phyloP scores from a whole-genome alignment of 495 filamentous ascomycete species.

The Penicillium alfredii region DNA sequence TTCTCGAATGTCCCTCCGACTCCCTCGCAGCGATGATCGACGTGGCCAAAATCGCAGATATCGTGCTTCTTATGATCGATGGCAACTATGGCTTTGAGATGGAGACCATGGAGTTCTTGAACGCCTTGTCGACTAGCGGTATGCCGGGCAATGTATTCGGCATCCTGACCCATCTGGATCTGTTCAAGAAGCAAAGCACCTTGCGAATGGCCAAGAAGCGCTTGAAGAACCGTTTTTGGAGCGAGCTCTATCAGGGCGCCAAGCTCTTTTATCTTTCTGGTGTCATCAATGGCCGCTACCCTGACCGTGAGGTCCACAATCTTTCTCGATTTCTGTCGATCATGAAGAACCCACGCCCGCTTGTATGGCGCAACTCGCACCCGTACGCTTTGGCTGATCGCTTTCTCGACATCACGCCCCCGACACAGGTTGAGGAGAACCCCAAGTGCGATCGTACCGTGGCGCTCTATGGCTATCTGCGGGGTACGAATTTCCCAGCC shows the following conservation, averaged over 20 bases:
- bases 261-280: conserved; percentile 95
- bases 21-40: conserved; percentile 91
- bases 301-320: conserved; percentile 94
- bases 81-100: conserved; percentile 98
- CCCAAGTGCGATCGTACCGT: conserved; percentile 84
- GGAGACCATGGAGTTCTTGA: conserved; percentile 99
- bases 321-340: conserved; percentile 89
- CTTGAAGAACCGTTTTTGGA: conserved; percentile 93
- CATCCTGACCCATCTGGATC: conserved; percentile 90
- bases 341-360: conserved; percentile 95
- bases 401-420: conserved; percentile 89
- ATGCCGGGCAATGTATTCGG: conserved; percentile 99
- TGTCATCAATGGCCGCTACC: conserved; percentile 92
- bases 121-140: conserved; percentile 78
- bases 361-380: conserved; percentile 96
- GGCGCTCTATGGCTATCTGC: conserved; percentile 86
- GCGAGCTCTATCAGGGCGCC: conserved; percentile 90
- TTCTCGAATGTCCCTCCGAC: conserved; percentile 93
- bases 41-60: conserved; percentile 91
- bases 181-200: conserved; percentile 88
- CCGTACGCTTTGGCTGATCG: conserved; percentile 90
- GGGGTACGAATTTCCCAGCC: conserved; percentile 92
- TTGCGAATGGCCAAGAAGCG: conserved; percentile 89
- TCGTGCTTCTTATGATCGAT: conserved; percentile 94
- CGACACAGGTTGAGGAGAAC: conserved; percentile 80